phyloP scores from a whole-genome alignment of 2,329 filamentous ascomycete species.

The Hymenoscyphus fructigenus region DNA sequence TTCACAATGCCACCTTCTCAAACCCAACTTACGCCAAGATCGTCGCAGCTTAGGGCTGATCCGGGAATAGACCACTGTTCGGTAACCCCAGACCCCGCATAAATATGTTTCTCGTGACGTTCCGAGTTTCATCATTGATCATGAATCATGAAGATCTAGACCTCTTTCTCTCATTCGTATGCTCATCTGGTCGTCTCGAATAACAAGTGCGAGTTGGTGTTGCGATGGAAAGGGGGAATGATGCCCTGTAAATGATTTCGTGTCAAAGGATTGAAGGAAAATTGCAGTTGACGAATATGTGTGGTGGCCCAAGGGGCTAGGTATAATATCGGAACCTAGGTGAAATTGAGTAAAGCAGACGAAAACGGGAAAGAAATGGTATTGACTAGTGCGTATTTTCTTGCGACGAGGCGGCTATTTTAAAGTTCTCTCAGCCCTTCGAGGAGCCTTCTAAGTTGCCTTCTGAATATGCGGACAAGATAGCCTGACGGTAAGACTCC shows the following conservation, averaged over 20 bases:
- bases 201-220: background rate
- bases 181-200: background rate
- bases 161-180: background rate
- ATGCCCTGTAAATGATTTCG: background rate
- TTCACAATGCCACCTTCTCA: background rate
- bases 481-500: background rate
- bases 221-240: background rate
- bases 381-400: background rate
- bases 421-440: background rate
- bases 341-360: background rate
- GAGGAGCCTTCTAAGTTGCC: background rate
- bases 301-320: background rate
- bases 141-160: background rate
- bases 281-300: background rate
- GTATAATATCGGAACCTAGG: background rate
- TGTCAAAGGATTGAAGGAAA: background rate
- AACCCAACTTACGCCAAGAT: background rate
- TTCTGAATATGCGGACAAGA: background rate
- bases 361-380: background rate
- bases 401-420: background rate
- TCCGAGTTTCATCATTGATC: background rate
- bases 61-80: background rate
- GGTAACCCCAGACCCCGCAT: background rate
- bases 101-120: background rate
- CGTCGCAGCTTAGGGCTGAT: background rate